A percentile compares a stretch with the other conserved stretches of the same genome.
Conservation (phyloP, 306 rosid genomes). For the Rosa multiflora region DNA sequence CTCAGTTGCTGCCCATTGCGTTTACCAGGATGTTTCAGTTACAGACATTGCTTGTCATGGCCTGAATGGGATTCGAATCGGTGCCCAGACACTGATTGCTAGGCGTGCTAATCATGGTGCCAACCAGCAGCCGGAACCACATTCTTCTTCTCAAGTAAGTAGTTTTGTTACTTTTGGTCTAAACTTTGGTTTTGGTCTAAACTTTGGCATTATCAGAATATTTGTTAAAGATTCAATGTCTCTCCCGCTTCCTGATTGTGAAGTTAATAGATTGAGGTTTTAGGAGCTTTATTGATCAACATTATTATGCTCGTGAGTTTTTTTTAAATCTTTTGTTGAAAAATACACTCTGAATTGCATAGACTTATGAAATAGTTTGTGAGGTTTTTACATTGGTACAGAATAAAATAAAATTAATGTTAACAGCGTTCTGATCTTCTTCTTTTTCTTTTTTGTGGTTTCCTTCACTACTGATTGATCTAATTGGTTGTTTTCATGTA, state of each 20-base stretch:
- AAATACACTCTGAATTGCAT: not conserved
- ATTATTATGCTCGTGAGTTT: not conserved
- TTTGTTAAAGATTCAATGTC: not conserved
- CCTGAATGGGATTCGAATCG: slow-evolving; percentile 43
- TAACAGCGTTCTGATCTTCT: not conserved
- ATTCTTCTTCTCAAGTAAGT: not conserved
- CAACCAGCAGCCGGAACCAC: not conserved
- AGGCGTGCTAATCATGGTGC: slow-evolving; percentile 90
- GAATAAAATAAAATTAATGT: not conserved
- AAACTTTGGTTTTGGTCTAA: not conserved
- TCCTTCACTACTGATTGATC: not conserved
- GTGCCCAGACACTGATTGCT: slow-evolving; percentile 46
- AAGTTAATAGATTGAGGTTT: not conserved
- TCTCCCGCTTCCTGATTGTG: not conserved
- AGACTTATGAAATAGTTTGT: not conserved
- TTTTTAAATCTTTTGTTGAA: not conserved
- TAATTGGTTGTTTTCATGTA: not conserved
- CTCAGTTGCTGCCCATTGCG: slow-evolving; percentile 91
- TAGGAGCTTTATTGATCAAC: not conserved
- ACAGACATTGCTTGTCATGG: slow-evolving; percentile 97
- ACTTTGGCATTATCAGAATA: not conserved
- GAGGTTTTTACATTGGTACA: not conserved
- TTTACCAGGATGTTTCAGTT: slow-evolving; percentile 93
- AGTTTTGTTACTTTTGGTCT: not conserved
- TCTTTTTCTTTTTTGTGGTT: no score